Base-by-base conservation (phyloP, 768 basidiomycete species). In the Phlebiopsis flavidoalba region DNA sequence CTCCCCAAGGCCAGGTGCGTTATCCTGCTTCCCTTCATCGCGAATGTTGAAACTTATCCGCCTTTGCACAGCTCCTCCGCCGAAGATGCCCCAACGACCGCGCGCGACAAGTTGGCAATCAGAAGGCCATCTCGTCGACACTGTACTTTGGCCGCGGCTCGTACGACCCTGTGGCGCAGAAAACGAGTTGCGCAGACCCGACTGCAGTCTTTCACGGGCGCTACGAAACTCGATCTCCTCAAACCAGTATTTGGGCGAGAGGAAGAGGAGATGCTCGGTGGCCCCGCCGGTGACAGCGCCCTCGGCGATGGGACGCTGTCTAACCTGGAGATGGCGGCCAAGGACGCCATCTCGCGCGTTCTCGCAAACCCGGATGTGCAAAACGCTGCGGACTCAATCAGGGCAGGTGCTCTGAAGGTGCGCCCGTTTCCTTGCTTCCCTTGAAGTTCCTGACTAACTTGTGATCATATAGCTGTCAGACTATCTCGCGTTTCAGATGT, bases 61-160 rank as follows among this genome's bases (percentile, higher is more conserved):
- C 4, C 47, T 19, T 3, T 17, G 15, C 45, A 52, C 22, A 67
- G 65, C 26, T 64, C 67, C 14, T 61, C 75, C 1, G 69, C 73
- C 1, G 88, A 86, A 54, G 85, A 91, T 56, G 76, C 86, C 26
- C 85, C 87, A 0, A 94, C 85, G 5, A 84, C 83, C 17, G 96
- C 97, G 1, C 85, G 95, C 60, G 89, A 95, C 8, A 93, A 91
- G 67, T 99, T 72, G 92, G 93, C 1, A 73, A 69, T 61, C 97
- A 98, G 72, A 99, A 98, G 71, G 94, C 84, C 57, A 99, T 99
- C 72, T 98, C 95, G 5, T 96, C 94, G 3, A 97, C 98, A 70
- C 94, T 95, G 91, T 98, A 89, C 79, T 98, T 98, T 71, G 93
- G 88, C 22, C 84, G 96, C 46, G 89, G 90, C 53, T 73, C 86